Conservation (phyloP, 768 basidiomycete genomes). For the Cystobasidium ongulense region DNA sequence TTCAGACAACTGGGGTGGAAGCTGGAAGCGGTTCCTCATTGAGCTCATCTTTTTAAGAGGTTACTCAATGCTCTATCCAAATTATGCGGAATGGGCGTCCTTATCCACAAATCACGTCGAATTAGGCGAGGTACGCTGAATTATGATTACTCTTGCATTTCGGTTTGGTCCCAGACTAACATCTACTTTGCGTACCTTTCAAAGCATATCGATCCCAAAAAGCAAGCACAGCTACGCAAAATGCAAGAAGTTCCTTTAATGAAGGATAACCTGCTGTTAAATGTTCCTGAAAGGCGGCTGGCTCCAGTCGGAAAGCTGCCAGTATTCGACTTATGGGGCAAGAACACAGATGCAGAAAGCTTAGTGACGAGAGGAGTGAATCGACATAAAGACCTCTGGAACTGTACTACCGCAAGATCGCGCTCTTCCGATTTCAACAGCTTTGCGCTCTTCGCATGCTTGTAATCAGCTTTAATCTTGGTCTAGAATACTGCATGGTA, state of each 20-base stretch:
- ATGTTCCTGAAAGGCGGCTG: constrained; percentile 52
- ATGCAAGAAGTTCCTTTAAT: constrained; percentile 57
- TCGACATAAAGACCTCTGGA: constrained; percentile 2
- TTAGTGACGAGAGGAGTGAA: background rate
- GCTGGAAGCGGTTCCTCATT: constrained; percentile 85
- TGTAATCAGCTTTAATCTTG: background rate
- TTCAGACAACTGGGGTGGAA: constrained; percentile 68
- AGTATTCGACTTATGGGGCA: constrained; percentile 60
- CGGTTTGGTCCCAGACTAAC: background rate
- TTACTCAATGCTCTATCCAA: constrained; percentile 82
- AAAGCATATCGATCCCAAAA: constrained; percentile 10
- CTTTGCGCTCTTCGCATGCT: constrained; percentile 9
- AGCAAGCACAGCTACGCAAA: constrained; percentile 12
- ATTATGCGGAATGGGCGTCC: constrained; percentile 61
- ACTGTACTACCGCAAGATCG: background rate
- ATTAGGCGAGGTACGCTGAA: background rate
- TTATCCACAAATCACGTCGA: constrained; percentile 86
- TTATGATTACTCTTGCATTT: background rate
- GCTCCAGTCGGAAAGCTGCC: constrained; percentile 57
- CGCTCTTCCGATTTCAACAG: background rate
- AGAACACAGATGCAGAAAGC: constrained; percentile 43
- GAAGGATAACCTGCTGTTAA: constrained; percentile 41
- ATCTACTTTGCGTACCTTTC: background rate
- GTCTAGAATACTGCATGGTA: background rate
- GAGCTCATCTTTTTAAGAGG: constrained; percentile 72